Evolutionary conservation across 805 yeast species (phyloP).

Genomic region (Pichia heedii): DNA sequence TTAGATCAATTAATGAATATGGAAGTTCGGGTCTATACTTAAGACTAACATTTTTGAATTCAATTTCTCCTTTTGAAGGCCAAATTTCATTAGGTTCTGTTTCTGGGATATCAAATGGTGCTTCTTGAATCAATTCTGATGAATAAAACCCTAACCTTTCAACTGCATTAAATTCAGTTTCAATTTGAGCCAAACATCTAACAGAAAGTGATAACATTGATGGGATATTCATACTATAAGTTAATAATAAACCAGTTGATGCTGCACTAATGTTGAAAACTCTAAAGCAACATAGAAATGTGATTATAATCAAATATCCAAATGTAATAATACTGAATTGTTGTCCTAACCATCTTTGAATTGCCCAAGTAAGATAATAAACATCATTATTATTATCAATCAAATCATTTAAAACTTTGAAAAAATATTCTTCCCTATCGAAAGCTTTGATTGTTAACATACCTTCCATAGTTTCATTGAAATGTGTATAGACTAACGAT

Average conservation of each 20-base stretch:
- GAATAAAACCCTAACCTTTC: conserved; percentile 66
- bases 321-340: conserved; percentile 42
- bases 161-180: conserved; percentile 75
- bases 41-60: conserved; percentile 40
- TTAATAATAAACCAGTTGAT: conserved; percentile 53
- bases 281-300: conserved; percentile 50
- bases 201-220: conserved; percentile 43
- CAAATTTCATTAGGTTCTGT: conserved; percentile 34
- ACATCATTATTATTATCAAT: conserved; percentile 62
- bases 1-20: conserved; percentile 40
- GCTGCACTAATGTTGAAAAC: conserved; percentile 49
- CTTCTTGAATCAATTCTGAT: conserved; percentile 53
- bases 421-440: conserved; percentile 33
- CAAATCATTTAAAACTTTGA: conserved; percentile 33
- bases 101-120: conserved; percentile 41
- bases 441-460: conserved; percentile 59
- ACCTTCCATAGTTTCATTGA: conserved; percentile 63
- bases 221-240: conserved; percentile 50
- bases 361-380: conserved; percentile 44
- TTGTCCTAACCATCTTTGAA: conserved; percentile 58
- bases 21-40: conserved; percentile 57
- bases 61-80: conserved; percentile 42
- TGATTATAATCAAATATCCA: conserved; percentile 36
- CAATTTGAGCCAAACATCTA: conserved; percentile 59
- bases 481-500: conserved; percentile 61